A percentile compares a stretch with the other conserved stretches of the same genome.
Conservation (phyloP, 2,329 filamentous ascomycete species). For the Beauveria bassiana region DNA sequence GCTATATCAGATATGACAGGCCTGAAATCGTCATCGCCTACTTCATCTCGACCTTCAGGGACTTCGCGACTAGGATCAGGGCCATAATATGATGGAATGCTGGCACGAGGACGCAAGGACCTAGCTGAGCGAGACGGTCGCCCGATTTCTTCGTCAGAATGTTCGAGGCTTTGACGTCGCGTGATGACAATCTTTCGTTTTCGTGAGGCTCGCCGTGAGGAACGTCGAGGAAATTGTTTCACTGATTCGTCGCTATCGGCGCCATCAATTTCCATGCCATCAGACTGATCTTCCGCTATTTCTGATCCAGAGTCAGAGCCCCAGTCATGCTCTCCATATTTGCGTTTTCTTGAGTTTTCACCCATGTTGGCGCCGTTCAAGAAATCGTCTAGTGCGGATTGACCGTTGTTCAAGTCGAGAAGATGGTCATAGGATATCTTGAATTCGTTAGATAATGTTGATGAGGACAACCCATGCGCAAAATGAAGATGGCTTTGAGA, state of each 20-base stretch:
- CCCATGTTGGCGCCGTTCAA: slow-evolving; percentile 15
- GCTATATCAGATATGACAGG: slow-evolving; percentile 31
- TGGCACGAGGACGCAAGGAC: slow-evolving; percentile 19
- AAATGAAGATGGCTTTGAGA: neutral
- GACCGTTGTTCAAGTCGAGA: slow-evolving; percentile 25
- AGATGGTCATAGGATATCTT: slow-evolving; percentile 27
- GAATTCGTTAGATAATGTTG: neutral
- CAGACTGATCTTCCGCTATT: slow-evolving; percentile 13
- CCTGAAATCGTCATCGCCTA: slow-evolving; percentile 25
- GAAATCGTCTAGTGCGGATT: slow-evolving; percentile 20
- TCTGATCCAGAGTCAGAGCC: slow-evolving; percentile 19
- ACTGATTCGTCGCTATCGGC: slow-evolving; percentile 18
- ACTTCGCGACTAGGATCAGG: neutral
- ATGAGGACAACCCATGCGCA: neutral
- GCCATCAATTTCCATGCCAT: slow-evolving; percentile 21
- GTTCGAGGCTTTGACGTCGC: neutral
- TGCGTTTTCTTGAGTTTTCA: slow-evolving; percentile 23
- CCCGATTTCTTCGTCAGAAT: neutral
- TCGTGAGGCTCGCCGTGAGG: slow-evolving; percentile 8
- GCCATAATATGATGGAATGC: slow-evolving; percentile 12
- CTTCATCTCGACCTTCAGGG: neutral
- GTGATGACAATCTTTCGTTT: slow-evolving; percentile 8
- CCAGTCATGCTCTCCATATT: slow-evolving; percentile 23
- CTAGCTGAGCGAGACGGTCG: neutral
- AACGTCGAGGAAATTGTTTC: neutral